Evolutionary conservation across 108 stramenopile genomes (phyloP), one percentile per base, ranked within the genome.

Genomic region (Mediolabrus comicus): DNA sequence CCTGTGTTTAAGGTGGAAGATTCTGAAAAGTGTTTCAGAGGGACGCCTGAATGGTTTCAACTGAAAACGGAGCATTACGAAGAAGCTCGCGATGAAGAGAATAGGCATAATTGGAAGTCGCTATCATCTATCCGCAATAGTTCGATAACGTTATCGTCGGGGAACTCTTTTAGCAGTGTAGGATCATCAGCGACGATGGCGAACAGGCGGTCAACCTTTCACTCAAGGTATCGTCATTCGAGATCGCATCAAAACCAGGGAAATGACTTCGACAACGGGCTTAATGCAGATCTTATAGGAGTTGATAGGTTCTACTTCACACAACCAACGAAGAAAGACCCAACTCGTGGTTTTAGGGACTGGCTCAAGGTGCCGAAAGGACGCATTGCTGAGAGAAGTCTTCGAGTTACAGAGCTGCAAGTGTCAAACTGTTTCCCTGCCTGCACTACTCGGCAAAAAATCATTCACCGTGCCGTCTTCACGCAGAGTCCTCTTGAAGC

Each of bases 401-500:
- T 95, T 26, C 79, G 89, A 39, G 87, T 93, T 8, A 92, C 92
- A 4, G 84, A 91, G 60, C 65, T 95, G 17, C 86, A 88, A 68
- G 95, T 95, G 3, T 84, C 78, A 19, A 86, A 88, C 53, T 64
- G 78, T 19, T 92, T 95, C 65, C 95, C 95, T 32, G 81, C 92
- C 17, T 92, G 91, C 59, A 86, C 90, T 4, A 82, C 95, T n/a
- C 67, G 95, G 9, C 95, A 92, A 65, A 68, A 81, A 36, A 87
- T 95, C 5, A 80, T 88, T 31, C 84, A 92, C 59, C 85, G 95
- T 17, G 72, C 84, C 12, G 92, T 93, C 9, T 90, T 84, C 75
- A 85, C 82, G 2, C 87, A 87, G 68, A 92, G 92, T 67, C 91
- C 92, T 29, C 82, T 95, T 12, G 90, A 93, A 66, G 90, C 91